Base-by-base conservation (phyloP, 257 asterid genomes). In the Solanum chiquidenum region DNA sequence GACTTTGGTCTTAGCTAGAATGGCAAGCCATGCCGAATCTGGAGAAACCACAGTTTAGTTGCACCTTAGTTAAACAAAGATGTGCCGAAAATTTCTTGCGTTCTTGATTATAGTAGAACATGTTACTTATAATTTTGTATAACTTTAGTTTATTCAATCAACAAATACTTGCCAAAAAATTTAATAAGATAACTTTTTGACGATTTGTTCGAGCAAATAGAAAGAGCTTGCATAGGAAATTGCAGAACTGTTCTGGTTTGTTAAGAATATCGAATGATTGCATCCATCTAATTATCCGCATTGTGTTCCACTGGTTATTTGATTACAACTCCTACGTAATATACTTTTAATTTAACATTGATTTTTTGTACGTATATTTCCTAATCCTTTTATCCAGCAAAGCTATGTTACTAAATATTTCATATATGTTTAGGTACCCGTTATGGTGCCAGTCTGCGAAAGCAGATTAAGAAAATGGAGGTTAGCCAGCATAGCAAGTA, bases 401-500 rank as follows among this genome's bases (percentile, higher is more conserved):
- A 42, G 40, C 31, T 29, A 27, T 2, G 42, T 8, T 5, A 12
- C 88, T 86, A 12, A 71, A 21, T 44, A 25, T 86, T 40, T 72
- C 38, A 20, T 46, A 12, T 72, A 7, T 87, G 20, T 86, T 23
- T 66, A 91, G 93, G 93, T 72, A 92, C 93, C 79, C 88, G 93
- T 12, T 92, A 91, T 84, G 93, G 93, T 14, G 93, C 93, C 83
- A 92, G 93, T 88, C 87, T 92, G 88, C 89, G 93, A 33, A 92
- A 92, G 88, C 93, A 92, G 89, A 92, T 92, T 60, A 92, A 92
- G 90, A 92, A 92, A 88, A 92, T 92, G 93, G 93, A 92, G 88
- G 91, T 92, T 80, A 89, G 91, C 87, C 93, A 92, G 91, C 93
- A 92, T 58, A 86, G 89, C 91, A 92, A 92, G 86, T 92, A 86